Conservation (phyloP, 352 stramenopile genomes). For the Pythium periplocum region DNA sequence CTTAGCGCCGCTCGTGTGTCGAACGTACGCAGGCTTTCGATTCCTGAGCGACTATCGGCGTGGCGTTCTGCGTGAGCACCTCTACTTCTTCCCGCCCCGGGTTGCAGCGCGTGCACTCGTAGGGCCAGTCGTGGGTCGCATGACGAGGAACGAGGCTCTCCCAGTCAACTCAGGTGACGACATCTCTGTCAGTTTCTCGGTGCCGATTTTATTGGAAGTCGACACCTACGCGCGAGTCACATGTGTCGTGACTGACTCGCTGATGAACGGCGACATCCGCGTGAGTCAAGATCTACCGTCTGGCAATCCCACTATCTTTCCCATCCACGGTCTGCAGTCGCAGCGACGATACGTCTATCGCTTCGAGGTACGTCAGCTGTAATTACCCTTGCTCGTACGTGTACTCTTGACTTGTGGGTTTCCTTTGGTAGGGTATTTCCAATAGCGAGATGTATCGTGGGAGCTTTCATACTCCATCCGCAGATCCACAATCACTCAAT, state of each 20-base stretch:
- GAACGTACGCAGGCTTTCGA: constrained; percentile 46
- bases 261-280: constrained; percentile 43
- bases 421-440: constrained; percentile 34
- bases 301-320: constrained; percentile 41
- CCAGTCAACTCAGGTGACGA: background rate
- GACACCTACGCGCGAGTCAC: constrained; percentile 42
- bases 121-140: constrained; percentile 52
- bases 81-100: constrained; percentile 47
- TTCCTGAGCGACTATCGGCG: constrained; percentile 53
- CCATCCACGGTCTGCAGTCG: constrained; percentile 33
- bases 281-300: constrained; percentile 25
- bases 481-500: constrained; percentile 22
- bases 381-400: no score
- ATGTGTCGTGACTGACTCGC: constrained; percentile 58
- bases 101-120: constrained; percentile 33
- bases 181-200: constrained; percentile 13
- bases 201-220: constrained; percentile 62
- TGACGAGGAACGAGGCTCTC: constrained; percentile 20
- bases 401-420: background rate
- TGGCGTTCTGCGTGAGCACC: constrained; percentile 41
- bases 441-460: constrained; percentile 44
- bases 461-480: constrained; percentile 53
- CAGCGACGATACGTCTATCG: constrained; percentile 60
- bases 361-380: constrained; percentile 37
- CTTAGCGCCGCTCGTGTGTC: constrained; percentile 16